Base-by-base conservation (phyloP, 352 stramenopile genomes). In the Phytophthora idaei region DNA sequence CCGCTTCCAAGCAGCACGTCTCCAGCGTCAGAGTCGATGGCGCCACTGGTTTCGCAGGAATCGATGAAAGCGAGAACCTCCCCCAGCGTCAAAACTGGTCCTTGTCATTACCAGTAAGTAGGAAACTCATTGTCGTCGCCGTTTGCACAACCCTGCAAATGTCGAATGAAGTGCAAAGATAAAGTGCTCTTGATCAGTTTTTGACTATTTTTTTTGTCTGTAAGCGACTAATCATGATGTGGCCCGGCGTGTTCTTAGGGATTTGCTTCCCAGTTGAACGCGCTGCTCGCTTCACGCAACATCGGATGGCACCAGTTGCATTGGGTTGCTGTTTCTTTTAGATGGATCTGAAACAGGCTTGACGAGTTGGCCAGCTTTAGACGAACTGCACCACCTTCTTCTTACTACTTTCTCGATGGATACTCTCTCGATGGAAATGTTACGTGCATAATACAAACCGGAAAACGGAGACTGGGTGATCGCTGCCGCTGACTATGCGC, bases 21-120 rank as follows among this genome's bases (percentile, higher is more conserved):
- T 57, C 21, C 15, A 27, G 27, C 9, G 55, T 27, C 42, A 17
- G 28, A 10, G 29, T 34, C 39, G 34, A 56, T 49, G 11, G n/a
- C 4, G 17, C 21, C 8, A 31, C 17, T 34, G 10, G 6, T 28
- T n/a, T 54, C 49, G 25, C 17, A 65, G 5, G 57, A 44, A 21
- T 67, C 60, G 32, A 67, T 61, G 50, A 67, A 61, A 1, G 39
- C 50, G 41, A 67, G 3, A 17, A 50, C 60, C 14, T 55, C 60
- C 4, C 51, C 60, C 21, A 67, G 45, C 17, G 44, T 42, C n/a
- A 14, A 14, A 59, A 49, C 2, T 66, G 41, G 25, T 67, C 50
- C 15, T 55, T 42, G 41, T 67, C 50, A 27, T n/a, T 25, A 21
- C 0, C 21, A 21, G 21, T 21, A 9, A 56, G n/a, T 21, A 67